These are phyloP conservation scores for Podila clonocystis DNA, from an alignment of 192 early-diverging fungal genomes.

Conservation along the genomic window DNA sequence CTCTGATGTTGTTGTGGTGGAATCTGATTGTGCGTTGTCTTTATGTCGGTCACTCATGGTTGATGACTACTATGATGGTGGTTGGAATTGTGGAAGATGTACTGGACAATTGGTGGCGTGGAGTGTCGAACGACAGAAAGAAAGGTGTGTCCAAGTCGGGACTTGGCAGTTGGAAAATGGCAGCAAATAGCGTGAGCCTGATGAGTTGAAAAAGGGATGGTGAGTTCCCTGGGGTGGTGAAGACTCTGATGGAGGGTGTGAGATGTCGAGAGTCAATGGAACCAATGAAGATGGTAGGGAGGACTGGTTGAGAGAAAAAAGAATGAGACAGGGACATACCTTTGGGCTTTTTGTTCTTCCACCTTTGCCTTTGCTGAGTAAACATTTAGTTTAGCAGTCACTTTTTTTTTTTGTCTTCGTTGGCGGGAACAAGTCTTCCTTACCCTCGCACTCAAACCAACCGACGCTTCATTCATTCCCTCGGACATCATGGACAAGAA, in stretches of 20 bases:
- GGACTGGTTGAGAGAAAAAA: neutral
- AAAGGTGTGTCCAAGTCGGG: too few species aligned
- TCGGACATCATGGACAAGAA: constrained; percentile 1
- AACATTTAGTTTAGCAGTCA: neutral
- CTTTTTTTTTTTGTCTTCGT: neutral
- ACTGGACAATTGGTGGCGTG: neutral
- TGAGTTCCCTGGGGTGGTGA: too few species aligned
- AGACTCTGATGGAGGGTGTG: too few species aligned
- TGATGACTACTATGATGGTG: too few species aligned
- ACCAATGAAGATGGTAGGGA: too few species aligned
- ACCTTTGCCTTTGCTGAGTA: neutral
- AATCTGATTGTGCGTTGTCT: neutral
- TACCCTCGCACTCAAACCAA: too few species aligned
- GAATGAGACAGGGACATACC: neutral
- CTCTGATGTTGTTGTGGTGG: neutral
- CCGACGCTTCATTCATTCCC: too few species aligned
- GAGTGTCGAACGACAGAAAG: neutral
- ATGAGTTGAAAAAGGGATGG: too few species aligned
- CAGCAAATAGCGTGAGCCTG: too few species aligned
- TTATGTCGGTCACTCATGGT: neutral
- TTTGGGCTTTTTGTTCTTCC: neutral
- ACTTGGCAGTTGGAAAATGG: too few species aligned
- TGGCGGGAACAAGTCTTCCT: too few species aligned
- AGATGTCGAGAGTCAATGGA: too few species aligned
- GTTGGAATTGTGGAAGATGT: neutral